These are phyloP conservation scores for Paracamarosporium sp. DNA, from an alignment of 2,329 filamentous ascomycete genomes.

Conservation along the genomic window DNA sequence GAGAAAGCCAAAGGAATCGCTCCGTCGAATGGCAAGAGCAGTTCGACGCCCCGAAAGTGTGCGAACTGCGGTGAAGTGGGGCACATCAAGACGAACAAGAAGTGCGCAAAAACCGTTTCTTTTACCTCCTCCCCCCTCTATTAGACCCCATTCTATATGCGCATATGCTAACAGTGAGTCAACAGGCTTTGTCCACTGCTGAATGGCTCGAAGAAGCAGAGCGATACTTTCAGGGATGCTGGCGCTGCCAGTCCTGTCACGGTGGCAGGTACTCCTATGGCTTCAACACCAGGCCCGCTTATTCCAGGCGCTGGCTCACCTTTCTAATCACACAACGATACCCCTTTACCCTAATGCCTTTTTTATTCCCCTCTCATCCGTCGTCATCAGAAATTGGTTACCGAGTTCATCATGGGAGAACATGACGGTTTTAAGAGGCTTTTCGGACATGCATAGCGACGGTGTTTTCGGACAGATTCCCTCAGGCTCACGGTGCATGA, in stretches of 20 bases:
- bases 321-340: slow-evolving; percentile 3
- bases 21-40: slow-evolving; percentile 50
- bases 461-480: slow-evolving; percentile 15
- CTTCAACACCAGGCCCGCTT: slow-evolving; percentile 16
- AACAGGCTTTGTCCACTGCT: slow-evolving; percentile 46
- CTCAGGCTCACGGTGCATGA: not conserved
- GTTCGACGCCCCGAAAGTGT: slow-evolving; percentile 79
- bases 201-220: slow-evolving; percentile 47
- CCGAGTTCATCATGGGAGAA: not conserved
- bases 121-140: not conserved
- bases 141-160: not conserved
- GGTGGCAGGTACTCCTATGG: slow-evolving; percentile 17
- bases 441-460: slow-evolving; percentile 26
- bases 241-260: slow-evolving; percentile 34
- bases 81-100: slow-evolving; percentile 99
- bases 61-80: slow-evolving; percentile 96
- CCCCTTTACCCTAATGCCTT: not conserved
- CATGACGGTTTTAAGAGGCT: not conserved
- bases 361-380: not conserved
- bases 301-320: slow-evolving; percentile 16
- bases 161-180: slow-evolving; percentile 21
- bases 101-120: slow-evolving; percentile 59
- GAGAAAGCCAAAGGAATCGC: slow-evolving; percentile 80
- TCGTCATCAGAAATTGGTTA: not conserved
- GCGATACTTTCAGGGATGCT: slow-evolving; percentile 46